These are phyloP conservation scores for Penicillium frequentans DNA, from an alignment of 2,329 filamentous ascomycete species.

Conservation along the genomic window DNA sequence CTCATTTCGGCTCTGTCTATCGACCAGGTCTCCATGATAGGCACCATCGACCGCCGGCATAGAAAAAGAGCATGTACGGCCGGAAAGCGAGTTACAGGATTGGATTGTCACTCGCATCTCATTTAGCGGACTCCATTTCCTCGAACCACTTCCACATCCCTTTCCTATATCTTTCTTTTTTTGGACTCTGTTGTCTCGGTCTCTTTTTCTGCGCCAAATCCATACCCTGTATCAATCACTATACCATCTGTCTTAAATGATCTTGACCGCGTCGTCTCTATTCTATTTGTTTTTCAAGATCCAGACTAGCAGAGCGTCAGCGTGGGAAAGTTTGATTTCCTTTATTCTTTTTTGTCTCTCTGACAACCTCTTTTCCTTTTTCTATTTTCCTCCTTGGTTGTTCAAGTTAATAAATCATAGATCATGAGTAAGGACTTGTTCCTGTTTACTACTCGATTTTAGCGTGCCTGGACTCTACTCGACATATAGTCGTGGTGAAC, in stretches of 20 bases:
- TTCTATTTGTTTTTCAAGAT: slow-evolving; percentile 5
- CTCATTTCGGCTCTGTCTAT: background rate
- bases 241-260: slow-evolving; percentile 21
- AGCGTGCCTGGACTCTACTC: background rate
- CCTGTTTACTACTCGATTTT: background rate
- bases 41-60: background rate
- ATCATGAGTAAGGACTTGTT: background rate
- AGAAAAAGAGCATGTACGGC: background rate
- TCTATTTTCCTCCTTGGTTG: background rate
- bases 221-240: slow-evolving; percentile 30
- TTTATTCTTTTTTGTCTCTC: background rate
- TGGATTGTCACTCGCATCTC: background rate
- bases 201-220: slow-evolving; percentile 4
- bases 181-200: slow-evolving; percentile 6
- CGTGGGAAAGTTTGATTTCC: background rate
- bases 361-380: background rate
- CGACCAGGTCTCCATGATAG: background rate
- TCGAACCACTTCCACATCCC: background rate
- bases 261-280: slow-evolving; percentile 10
- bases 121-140: background rate
- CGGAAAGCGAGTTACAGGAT: background rate
- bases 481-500: background rate
- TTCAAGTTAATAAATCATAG: slow-evolving; percentile 2
- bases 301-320: slow-evolving; percentile 11
- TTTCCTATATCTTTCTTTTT: slow-evolving; percentile 5